Conservation (phyloP, 1,139 yeast genomes). For the Wickerhamomyces sp. region DNA sequence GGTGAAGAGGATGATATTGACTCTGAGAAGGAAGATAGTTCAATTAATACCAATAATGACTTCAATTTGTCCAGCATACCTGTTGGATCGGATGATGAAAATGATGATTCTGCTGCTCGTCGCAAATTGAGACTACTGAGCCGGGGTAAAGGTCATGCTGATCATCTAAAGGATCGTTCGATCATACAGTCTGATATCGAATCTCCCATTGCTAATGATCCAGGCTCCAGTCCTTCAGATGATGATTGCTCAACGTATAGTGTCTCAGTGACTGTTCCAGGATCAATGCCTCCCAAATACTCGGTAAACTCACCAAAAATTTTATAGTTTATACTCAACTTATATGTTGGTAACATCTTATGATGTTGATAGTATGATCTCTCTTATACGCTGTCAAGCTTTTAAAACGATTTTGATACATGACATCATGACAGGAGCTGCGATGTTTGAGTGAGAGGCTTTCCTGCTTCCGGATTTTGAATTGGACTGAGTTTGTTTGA, state of each 20-base stretch:
- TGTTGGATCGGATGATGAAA: constrained; percentile 21
- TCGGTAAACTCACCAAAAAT: not conserved
- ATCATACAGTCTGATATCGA: constrained; percentile 9
- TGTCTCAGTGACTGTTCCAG: not conserved
- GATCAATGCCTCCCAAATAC: not conserved
- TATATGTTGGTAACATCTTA: not conserved
- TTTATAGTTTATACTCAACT: no score
- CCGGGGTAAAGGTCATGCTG: constrained; percentile 9
- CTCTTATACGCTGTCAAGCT: no score
- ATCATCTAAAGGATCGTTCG: not conserved
- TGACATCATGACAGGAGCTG: no score
- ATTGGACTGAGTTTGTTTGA: no score
- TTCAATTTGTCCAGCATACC: constrained; percentile 18
- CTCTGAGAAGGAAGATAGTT: constrained; percentile 1
- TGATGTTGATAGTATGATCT: not conserved
- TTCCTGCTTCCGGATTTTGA: no score
- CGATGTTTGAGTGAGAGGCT: no score
- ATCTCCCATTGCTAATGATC: constrained; percentile 1
- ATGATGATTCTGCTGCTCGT: constrained; percentile 15
- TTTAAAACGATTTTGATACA: no score
- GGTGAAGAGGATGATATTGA: constrained; percentile 11
- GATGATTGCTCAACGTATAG: constrained; percentile 21
- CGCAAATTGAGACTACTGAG: constrained; percentile 21
- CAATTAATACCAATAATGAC: not conserved
- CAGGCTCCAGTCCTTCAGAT: constrained; percentile 10